Conservation (phyloP, 108 stramenopile species). For the Nitzschia sp. region DNA sequence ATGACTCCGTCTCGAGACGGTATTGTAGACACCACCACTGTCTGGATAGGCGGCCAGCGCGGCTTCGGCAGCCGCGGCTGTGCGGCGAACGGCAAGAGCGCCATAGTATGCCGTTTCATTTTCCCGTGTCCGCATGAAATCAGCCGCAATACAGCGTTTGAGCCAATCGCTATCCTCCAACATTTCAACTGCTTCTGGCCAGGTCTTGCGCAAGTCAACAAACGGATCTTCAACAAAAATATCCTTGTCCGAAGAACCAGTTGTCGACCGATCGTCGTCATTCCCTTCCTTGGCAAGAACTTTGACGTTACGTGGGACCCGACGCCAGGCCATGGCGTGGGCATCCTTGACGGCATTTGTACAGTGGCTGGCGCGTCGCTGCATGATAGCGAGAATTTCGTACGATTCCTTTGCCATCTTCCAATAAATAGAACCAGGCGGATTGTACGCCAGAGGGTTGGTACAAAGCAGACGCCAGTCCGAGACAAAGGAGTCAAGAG, state of each 20-base stretch:
- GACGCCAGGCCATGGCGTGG: constrained; percentile 48
- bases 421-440: constrained; percentile 75
- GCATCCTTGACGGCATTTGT: constrained; percentile 66
- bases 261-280: constrained; percentile 19
- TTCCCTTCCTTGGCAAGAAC: neutral
- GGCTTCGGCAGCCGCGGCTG: constrained; percentile 66
- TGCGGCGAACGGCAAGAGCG: constrained; percentile 64
- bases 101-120: constrained; percentile 89
- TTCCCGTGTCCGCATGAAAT: constrained; percentile 78
- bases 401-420: constrained; percentile 72
- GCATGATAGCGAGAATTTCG: constrained; percentile 61
- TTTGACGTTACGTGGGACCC: neutral
- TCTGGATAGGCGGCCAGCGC: constrained; percentile 55
- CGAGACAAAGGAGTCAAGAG: constrained; percentile 68
- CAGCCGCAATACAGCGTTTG: constrained; percentile 45
- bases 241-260: neutral
- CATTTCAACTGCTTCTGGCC: constrained; percentile 83
- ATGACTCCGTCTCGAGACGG: constrained; percentile 49
- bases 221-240: constrained; percentile 50
- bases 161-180: constrained; percentile 67
- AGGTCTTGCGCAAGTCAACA: constrained; percentile 56
- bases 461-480: constrained; percentile 69
- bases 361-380: constrained; percentile 70
- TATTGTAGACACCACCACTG: constrained; percentile 40
- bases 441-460: constrained; percentile 76